Evolutionary conservation across 176 grass and related monocot species (phyloP).

Genomic region (Typha latifolia): DNA sequence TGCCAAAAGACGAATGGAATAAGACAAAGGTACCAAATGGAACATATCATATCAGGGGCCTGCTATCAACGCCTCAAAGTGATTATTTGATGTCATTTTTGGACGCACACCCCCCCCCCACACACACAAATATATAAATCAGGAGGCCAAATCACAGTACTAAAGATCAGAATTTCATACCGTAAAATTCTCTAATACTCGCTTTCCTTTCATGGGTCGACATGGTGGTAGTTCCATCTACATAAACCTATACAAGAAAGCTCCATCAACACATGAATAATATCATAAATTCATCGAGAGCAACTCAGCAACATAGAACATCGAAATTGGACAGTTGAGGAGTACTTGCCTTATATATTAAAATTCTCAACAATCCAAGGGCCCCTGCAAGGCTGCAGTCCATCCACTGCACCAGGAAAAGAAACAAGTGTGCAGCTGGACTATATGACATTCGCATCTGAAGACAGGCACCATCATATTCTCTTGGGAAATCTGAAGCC

Average conservation of each 20-base stretch:
- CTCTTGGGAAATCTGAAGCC: slow-evolving; percentile 74
- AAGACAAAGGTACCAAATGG: background rate
- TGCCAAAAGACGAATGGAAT: slow-evolving; percentile 12
- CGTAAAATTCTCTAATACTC: slow-evolving; percentile 88
- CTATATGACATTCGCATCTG: slow-evolving; percentile 97
- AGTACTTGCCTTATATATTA: slow-evolving; percentile 61
- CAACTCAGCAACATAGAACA: background rate
- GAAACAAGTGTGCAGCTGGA: slow-evolving; percentile 61
- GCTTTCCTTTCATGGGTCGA: slow-evolving; percentile 95
- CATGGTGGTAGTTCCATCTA: slow-evolving; percentile 85
- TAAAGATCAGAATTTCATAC: slow-evolving; percentile 21
- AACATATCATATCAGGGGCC: no score
- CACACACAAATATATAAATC: background rate
- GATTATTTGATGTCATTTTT: no score
- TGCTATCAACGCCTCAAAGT: no score
- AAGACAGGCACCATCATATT: slow-evolving; percentile 74
- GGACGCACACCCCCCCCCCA: background rate
- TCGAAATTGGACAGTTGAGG: background rate
- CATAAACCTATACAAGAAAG: slow-evolving; percentile 53
- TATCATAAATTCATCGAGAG: background rate
- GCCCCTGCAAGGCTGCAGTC: slow-evolving; percentile 89
- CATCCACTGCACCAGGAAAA: slow-evolving; percentile 90
- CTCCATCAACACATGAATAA: background rate
- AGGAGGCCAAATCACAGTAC: background rate
- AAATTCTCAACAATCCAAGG: slow-evolving; percentile 71